Base-by-base conservation (phyloP, 345 rosid species). In the Brassica carinata region DNA sequence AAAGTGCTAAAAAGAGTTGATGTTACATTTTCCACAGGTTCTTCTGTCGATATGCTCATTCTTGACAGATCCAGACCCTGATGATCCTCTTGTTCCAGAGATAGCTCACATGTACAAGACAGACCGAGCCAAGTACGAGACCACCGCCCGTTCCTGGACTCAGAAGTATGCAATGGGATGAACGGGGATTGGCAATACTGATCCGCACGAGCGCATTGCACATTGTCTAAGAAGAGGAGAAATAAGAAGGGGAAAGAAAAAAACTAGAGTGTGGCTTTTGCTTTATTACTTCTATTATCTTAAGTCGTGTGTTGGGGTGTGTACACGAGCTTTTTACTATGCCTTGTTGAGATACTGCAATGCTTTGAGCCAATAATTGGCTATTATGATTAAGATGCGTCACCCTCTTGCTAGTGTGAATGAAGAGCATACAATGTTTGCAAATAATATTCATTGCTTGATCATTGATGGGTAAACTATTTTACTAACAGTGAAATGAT, bases 21-120 rank as follows among this genome's bases (percentile, higher is more conserved):
- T 74, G 64, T 0, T 80, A 15, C 26, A 0, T 10, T 9, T 9
- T 57, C 33, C 67, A 48, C 79, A 90, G 94, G 91, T 90, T 69
- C 94, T 90, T 58, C 87, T 90, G 66, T 90, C 94, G 23, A 90
- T 90, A 67, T 88, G 91, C 83, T 90, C 94, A 18, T 75, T 90
- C 82, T 85, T 90, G 62, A 90, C 94, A 0, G 90, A 90, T 81
- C 90, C 91, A 31, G 87, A 90, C 77, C 94, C 91, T 1, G 94
- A 88, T 81, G 94, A 90, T 71, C 91, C 94, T 40, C 71, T 88
- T 74, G 91, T 90, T 74, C 90, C 91, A 11, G 94, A 90, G 78
- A 88, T 87, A 19, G 89, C 94, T 71, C 90, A 87, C 77, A 86
- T 78, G 77, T 90, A 90, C 86, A 90, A 88, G 85, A 86, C 90